Base-by-base conservation (phyloP, 805 yeast species). In the Blastobotrys parvus region DNA sequence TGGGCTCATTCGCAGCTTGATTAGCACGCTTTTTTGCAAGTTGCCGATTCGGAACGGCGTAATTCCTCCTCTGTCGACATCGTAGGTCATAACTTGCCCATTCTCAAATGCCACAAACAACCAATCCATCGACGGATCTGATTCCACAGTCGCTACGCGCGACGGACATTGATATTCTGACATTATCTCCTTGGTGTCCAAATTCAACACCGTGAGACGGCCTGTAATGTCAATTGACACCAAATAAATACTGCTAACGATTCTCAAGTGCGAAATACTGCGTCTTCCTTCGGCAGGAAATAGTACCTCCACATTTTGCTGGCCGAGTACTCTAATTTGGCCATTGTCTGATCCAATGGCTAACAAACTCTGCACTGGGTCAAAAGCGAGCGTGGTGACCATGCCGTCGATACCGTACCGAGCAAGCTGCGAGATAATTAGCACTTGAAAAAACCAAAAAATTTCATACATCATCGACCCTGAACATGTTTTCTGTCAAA, bases 121-220 rank as follows among this genome's bases (percentile, higher is more conserved):
- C 86, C 92, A 92, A 61, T 89, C 97, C 50, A 92, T 60, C 0
- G 94, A 72, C 2, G 97, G 96, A 55, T 92, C 98, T 1, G 82
- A 62, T 45, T 77, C 92, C 11, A 80, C 67, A 2, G 84, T 71
- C 1, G 84, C 70, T n/a, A 89, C 72, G 10, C 73, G 69, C 1
- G 83, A 79, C 1, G 83, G 81, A 1, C 86, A 73, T 46, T 73
- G 70, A 52, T 75, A 75, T 1, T 77, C 72, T 17, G 77, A 74
- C 42, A 90, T 60, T 6, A 82, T 66, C 46, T 71, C 68, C 54
- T 80, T 78, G 4, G 81, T 65, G 43, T 77, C 75, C 18, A 90
- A 56, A 0, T 95, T 87, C 35, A 85, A 71, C 3, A 90, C 81
- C 20, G 75, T 68, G 5, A 92, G 68, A 3, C 72, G 72, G 33